Evolutionary conservation across 2,329 filamentous ascomycete genomes (phyloP), one percentile per base, ranked within the genome.

Genomic region (Hypoxylon sp.): DNA sequence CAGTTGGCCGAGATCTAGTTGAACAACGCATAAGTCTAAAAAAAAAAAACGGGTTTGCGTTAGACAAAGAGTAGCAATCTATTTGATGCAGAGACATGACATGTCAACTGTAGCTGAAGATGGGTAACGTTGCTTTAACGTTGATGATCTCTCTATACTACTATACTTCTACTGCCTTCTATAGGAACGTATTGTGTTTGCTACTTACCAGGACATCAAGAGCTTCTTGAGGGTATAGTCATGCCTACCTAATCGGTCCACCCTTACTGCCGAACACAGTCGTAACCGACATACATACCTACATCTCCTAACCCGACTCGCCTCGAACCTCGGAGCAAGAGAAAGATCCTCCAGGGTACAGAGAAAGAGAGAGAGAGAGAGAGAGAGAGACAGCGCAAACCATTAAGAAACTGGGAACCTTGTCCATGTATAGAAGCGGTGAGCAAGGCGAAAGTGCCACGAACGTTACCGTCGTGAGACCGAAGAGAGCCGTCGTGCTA

Each of bases 401-500:
- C 32, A 20, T 32, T 32, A 59, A 50, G 44, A n/a, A 37, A 47
- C 51, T n/a, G n/a, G 46, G 63, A 43, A 26, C 24, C 24, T 26
- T 26, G 24, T 26, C 56, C 52, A 48, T 56, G 47, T 55, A 49
- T 62, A 57, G 57, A 57, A 57, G 63, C 63, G 63, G 63, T 66
- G 59, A 66, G 56, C n/a, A 26, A 26, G 7, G 24, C 7, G 24
- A 26, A 39, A 59, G 56, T 60, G 41, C 44, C 34, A 63, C 63
- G 56, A 57, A 51, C 28, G 47, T 54, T 51, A 57, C 59, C 63
- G 60, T 60, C 59, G 63, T 66, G 53, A 51, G 41, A 66, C 59
- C 24, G 24, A 26, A 7, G 7, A n/a, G n/a, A n/a, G n/a, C n/a
- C n/a, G 24, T 63, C 47, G 28, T 60, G 37, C 20, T 41, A 28